Conservation (phyloP, 805 yeast species). For the Priceomyces carsonii region DNA sequence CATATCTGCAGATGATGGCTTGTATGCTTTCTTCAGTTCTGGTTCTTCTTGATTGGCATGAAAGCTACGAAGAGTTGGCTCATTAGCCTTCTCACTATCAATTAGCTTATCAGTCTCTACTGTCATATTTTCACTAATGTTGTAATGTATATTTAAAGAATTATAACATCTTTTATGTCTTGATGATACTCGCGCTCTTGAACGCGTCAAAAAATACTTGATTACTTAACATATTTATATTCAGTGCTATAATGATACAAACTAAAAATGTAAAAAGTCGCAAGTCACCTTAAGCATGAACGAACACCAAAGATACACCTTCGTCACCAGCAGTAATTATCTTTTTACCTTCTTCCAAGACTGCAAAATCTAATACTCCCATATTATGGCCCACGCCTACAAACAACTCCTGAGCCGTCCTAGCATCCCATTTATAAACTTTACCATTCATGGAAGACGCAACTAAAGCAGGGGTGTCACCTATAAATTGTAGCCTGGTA, state of each 20-base stretch:
- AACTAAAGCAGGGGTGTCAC: slow-evolving; percentile 56
- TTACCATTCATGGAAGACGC: slow-evolving; percentile 85
- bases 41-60: too few species aligned
- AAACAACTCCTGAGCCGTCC: slow-evolving; percentile 77
- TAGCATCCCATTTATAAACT: slow-evolving; percentile 83
- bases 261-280: slow-evolving; percentile 1
- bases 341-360: slow-evolving; percentile 64
- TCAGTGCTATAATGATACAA: slow-evolving; percentile 2
- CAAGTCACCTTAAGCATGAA: slow-evolving; percentile 7
- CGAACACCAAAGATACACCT: slow-evolving; percentile 82
- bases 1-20: slow-evolving; percentile 63
- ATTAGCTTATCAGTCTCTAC: slow-evolving; percentile 2
- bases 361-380: slow-evolving; percentile 87
- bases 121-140: slow-evolving; percentile 4
- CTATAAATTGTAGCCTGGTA: slow-evolving; percentile 73
- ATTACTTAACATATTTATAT: not conserved
- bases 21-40: slow-evolving; percentile 6
- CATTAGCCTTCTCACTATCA: too few species aligned
- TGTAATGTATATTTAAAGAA: not conserved
- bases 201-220: slow-evolving; percentile 2
- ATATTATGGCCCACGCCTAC: slow-evolving; percentile 89
- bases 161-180: too few species aligned
- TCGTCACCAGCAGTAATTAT: slow-evolving; percentile 95
- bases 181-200: slow-evolving; percentile 1
- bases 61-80: too few species aligned